Conservation (phyloP, 1,284 basidiomycete genomes). For the Cronartium quercuum region DNA sequence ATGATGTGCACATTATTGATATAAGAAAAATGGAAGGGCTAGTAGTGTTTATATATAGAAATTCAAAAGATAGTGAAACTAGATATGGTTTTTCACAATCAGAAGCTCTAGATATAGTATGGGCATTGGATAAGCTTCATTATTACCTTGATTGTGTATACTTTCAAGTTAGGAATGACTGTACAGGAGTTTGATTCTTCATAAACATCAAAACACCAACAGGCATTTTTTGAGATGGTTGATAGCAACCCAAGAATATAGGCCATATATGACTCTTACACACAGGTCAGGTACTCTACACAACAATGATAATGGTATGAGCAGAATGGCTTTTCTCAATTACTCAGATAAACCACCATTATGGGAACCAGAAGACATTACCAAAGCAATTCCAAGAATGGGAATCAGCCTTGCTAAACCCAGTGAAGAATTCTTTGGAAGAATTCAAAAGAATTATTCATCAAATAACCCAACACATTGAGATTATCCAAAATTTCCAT, state of each 20-base stretch:
- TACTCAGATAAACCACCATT: not conserved
- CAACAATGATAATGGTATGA: no score
- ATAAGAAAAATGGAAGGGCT: not conserved
- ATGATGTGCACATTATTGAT: not conserved
- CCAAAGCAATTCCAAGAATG: not conserved
- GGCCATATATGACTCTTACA: slow-evolving; percentile 1
- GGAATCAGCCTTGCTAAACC: not conserved
- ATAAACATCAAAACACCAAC: slow-evolving; percentile 11
- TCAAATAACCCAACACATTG: not conserved
- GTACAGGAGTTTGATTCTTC: no score
- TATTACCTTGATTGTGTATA: not conserved
- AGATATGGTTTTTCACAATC: not conserved
- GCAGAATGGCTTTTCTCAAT: not conserved
- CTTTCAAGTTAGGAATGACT: slow-evolving; percentile 12
- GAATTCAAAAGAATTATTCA: not conserved
- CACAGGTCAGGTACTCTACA: not conserved
- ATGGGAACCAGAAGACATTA: not conserved
- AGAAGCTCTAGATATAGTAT: not conserved
- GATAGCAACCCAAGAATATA: not conserved
- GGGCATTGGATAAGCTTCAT: not conserved
- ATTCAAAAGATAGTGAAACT: not conserved
- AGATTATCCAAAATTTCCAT: not conserved
- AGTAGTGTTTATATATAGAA: not conserved
- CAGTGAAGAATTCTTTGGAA: not conserved
- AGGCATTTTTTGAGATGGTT: not conserved